Percentiles rank a stretch among this genome's conserved stretches.
Evolutionary conservation across 345 rosid genomes (phyloP).

Genomic region (Mangifera indica): DNA sequence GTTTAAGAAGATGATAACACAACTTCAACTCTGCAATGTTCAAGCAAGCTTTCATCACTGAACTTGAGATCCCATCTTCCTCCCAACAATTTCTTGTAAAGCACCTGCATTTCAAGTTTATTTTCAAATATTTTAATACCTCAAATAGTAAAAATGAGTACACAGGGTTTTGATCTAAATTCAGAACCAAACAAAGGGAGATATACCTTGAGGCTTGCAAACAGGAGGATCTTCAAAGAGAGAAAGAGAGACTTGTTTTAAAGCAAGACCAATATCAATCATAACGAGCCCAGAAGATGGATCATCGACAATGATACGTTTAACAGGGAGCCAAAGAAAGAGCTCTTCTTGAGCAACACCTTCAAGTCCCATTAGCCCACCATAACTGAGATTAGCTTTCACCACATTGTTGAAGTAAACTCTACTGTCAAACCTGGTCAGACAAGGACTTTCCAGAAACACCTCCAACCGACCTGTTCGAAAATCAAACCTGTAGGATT

Average conservation of each 20-base stretch:
- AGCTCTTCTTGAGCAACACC: constrained; percentile 82
- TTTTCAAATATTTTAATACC: constrained; percentile 5
- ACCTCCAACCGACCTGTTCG: constrained; percentile 61
- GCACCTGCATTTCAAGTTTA: constrained; percentile 32
- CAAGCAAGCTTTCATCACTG: constrained; percentile 35
- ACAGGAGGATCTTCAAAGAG: constrained; percentile 88
- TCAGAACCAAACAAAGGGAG: not conserved
- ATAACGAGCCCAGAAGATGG: constrained; percentile 78
- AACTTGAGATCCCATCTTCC: constrained; percentile 47
- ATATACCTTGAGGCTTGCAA: constrained; percentile 61
- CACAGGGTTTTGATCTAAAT: not conserved
- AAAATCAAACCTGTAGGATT: constrained; percentile 46
- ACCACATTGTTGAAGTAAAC: constrained; percentile 68
- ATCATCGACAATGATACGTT: constrained; percentile 70
- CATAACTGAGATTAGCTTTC: constrained; percentile 77
- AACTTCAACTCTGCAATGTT: constrained; percentile 16
- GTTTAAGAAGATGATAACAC: constrained; percentile 14
- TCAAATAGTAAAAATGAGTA: not conserved
- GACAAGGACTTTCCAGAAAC: constrained; percentile 59
- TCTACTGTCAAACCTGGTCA: constrained; percentile 71
- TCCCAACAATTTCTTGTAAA: constrained; percentile 36
- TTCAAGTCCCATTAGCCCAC: constrained; percentile 73
- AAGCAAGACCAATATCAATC: constrained; percentile 82
- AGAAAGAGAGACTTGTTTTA: constrained; percentile 74
- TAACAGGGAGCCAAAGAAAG: constrained; percentile 83